Percentiles rank a stretch among this genome's conserved stretches.
Evolutionary conservation across 192 early-diverging fungal genomes (phyloP).

Genomic region (Mortierella antarctica): DNA sequence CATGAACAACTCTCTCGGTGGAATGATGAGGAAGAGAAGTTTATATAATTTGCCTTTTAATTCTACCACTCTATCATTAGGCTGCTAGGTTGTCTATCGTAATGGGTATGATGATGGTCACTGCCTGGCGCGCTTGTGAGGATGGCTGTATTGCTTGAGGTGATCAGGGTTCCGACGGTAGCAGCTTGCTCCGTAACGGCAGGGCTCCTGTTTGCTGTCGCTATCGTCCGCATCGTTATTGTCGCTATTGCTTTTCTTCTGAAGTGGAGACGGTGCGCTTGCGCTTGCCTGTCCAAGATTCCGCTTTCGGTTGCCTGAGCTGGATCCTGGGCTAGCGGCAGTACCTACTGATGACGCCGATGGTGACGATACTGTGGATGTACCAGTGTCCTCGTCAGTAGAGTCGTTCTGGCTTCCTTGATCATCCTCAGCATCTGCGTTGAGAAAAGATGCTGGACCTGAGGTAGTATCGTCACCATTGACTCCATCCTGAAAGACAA

Average conservation of each 20-base stretch:
- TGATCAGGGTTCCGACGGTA: conserved; percentile 49
- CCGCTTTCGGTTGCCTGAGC: conserved; percentile 8
- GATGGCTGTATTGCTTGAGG: conserved; percentile 37
- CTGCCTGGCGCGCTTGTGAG: conserved; percentile 16
- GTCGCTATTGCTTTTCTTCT: neutral
- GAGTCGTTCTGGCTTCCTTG: neutral
- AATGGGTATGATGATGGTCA: too few relatives aligned
- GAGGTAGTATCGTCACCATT: neutral
- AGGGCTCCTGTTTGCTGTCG: conserved; percentile 9
- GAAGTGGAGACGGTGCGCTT: neutral
- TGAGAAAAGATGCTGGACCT: neutral
- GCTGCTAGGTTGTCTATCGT: too few relatives aligned
- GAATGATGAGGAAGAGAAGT: too few relatives aligned
- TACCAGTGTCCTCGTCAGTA: neutral
- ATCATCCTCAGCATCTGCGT: neutral
- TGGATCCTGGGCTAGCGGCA: neutral
- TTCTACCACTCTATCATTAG: too few relatives aligned
- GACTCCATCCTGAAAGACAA: conserved; percentile 30
- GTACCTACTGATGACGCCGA: neutral
- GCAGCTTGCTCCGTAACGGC: conserved; percentile 38
- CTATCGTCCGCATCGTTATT: neutral
- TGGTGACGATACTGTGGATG: neutral
- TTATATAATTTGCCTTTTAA: too few relatives aligned
- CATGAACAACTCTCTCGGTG: too few relatives aligned
- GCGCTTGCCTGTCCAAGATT: neutral